These are phyloP conservation scores for Acanthamoeba lenticulata DNA, from an alignment of 208 protist genomes.

Conservation along the genomic window DNA sequence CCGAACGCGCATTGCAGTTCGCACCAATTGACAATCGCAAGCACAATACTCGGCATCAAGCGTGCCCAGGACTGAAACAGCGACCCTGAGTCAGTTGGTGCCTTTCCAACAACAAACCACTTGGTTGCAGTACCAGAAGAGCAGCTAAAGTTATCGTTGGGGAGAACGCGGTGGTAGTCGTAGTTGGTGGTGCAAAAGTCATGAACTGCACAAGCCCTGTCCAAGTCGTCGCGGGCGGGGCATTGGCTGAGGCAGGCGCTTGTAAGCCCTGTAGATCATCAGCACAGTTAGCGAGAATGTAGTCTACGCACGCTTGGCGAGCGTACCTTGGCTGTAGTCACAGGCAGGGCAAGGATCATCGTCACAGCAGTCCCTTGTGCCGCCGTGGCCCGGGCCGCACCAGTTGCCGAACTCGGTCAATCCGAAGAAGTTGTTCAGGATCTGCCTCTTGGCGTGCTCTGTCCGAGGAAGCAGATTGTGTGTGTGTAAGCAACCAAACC, in stretches of 20 bases:
- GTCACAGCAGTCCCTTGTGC: slow-evolving; percentile 15
- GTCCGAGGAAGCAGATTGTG: not conserved
- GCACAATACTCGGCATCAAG: not conserved
- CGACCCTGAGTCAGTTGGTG: not conserved
- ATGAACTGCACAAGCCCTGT: not conserved
- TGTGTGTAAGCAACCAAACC: too few species aligned
- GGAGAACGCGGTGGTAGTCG: not conserved
- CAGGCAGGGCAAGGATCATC: not conserved
- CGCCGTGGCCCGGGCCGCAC: slow-evolving; percentile 35
- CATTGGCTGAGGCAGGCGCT: not conserved
- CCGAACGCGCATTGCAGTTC: not conserved
- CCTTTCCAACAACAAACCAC: too few species aligned
- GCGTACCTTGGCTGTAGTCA: not conserved
- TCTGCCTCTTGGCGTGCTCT: not conserved
- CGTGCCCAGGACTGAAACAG: not conserved
- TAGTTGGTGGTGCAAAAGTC: not conserved
- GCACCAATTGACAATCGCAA: slow-evolving; percentile 9
- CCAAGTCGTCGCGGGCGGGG: not conserved
- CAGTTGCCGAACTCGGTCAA: slow-evolving; percentile 47
- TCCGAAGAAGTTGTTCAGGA: slow-evolving; percentile 15
- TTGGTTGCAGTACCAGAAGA: not conserved
- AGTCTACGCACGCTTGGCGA: not conserved
- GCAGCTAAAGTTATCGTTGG: not conserved
- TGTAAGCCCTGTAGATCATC: not conserved
- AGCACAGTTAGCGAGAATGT: not conserved